A percentile compares a stretch with the other conserved stretches of the same genome.
These are phyloP conservation scores for Amaranthus palmeri DNA, from an alignment of 148 eudicot species.

Conservation along the genomic window DNA sequence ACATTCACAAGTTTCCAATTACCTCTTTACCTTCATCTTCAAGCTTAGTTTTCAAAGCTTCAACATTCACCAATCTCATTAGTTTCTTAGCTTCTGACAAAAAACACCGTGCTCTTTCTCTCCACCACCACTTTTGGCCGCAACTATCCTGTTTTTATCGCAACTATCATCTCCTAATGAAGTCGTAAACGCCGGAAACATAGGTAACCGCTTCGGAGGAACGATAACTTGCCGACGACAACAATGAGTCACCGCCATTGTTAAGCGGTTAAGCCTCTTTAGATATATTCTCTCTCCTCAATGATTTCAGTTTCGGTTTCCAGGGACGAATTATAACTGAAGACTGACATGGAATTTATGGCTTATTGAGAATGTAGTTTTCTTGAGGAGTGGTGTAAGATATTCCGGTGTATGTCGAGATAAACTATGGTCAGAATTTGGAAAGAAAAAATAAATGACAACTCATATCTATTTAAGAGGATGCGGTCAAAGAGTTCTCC, in stretches of 20 bases:
- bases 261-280: conserved; percentile 21
- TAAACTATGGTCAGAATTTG: too few relatives aligned
- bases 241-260: conserved; percentile 17
- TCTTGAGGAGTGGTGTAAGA: too few relatives aligned
- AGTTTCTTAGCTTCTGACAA: conserved; percentile 62
- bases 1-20: conserved; percentile 51
- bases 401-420: too few relatives aligned
- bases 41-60: conserved; percentile 63
- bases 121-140: conserved; percentile 8
- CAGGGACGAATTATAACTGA: too few relatives aligned
- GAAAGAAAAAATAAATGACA: too few relatives aligned
- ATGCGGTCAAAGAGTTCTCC: too few relatives aligned
- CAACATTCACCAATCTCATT: conserved; percentile 77
- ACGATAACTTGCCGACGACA: neutral
- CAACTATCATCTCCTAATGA: neutral
- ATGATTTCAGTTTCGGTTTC: neutral
- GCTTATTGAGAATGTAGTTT: neutral
- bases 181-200: neutral
- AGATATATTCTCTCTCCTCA: conserved; percentile 12
- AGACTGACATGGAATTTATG: too few relatives aligned
- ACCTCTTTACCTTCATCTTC: conserved; percentile 64
- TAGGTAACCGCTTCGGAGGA: neutral
- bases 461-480: too few relatives aligned
- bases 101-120: conserved; percentile 35
- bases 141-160: conserved; percentile 1